phyloP scores from a whole-genome alignment of 441 rosid species.

The Eruca vesicaria region DNA sequence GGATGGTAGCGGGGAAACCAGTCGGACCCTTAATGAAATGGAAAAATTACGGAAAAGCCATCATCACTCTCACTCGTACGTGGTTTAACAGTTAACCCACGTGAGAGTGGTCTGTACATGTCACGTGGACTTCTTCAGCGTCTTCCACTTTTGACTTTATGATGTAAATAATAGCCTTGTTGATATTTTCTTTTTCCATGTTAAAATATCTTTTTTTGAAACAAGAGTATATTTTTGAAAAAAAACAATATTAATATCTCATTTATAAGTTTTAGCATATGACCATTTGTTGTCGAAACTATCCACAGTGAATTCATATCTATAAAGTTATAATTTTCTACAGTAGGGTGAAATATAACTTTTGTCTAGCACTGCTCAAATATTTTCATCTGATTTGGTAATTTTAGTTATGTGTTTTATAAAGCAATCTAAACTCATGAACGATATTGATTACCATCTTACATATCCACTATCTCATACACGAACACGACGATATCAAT shows the following conservation, averaged over 20 bases:
- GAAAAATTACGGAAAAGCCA: conserved; percentile 26
- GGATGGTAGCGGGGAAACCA: too few species aligned
- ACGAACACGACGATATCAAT: too few species aligned
- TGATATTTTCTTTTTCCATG: background rate
- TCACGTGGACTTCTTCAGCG: conserved; percentile 32
- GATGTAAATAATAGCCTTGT: background rate
- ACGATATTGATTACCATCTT: too few species aligned
- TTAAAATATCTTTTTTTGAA: background rate
- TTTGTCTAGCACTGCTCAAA: background rate
- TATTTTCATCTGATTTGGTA: too few species aligned
- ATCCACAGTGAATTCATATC: background rate
- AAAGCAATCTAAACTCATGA: too few species aligned
- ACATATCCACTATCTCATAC: too few species aligned
- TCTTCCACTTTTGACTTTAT: conserved; percentile 19
- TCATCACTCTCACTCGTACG: conserved; percentile 7
- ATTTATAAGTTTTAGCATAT: background rate
- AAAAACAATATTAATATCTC: background rate
- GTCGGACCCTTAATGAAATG: background rate
- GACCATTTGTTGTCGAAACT: background rate
- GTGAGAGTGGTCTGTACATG: conserved; percentile 32
- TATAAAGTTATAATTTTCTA: background rate
- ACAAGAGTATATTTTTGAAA: background rate
- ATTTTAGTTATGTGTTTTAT: too few species aligned
- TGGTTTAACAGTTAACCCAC: conserved; percentile 24
- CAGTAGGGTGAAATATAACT: background rate